Evolutionary conservation across 768 basidiomycete species (phyloP), one percentile per base, ranked within the genome.

Genomic region (Mycena amicta): DNA sequence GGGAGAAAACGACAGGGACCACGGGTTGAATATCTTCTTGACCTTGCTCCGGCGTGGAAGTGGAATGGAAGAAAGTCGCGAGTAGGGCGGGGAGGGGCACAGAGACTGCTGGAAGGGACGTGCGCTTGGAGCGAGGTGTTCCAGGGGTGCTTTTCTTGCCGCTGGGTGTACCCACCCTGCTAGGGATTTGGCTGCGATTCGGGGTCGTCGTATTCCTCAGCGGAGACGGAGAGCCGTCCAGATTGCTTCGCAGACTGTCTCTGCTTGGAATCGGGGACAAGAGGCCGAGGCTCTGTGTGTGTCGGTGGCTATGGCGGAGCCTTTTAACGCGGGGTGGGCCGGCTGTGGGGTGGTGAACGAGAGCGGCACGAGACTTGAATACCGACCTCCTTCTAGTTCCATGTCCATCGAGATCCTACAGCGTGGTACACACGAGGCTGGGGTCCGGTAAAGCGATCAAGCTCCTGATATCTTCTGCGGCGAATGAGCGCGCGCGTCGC

Each of bases 201-300:
- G 57, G 23, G 62, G 65, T 40, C 63, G 64, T 45, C 15, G 43
- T 5, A n/a, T 23, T 45, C 22, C 43, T 45, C 43, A 45, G 22
- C 43, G 43, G 43, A 2, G 82, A 72, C 0, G 83, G 76, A 50
- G 79, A 76, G 53, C 55, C 22, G 67, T 46, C 20, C 46, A 33
- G 27, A 29, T 60, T 23, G 49, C 64, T 43, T 49, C 62, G 1
- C 26, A 62, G 33, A 47, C 61, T 62, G 8, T 39, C 20, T 11
- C 53, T 29, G 29, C 56, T 58, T 46, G 67, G 55, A 20, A 60
- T 59, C 50, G 64, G 63, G 29, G 58, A 60, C 13, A 61, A 50
- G n/a, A 67, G 61, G 11, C 60, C 66, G 26, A 60, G 60, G 8
- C 59, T 61, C 51, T 60, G 63, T 26, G 61, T 63, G 45, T 67